These are phyloP conservation scores for Nitzschia inconspicua DNA, from an alignment of 108 stramenopile genomes.

Conservation along the genomic window DNA sequence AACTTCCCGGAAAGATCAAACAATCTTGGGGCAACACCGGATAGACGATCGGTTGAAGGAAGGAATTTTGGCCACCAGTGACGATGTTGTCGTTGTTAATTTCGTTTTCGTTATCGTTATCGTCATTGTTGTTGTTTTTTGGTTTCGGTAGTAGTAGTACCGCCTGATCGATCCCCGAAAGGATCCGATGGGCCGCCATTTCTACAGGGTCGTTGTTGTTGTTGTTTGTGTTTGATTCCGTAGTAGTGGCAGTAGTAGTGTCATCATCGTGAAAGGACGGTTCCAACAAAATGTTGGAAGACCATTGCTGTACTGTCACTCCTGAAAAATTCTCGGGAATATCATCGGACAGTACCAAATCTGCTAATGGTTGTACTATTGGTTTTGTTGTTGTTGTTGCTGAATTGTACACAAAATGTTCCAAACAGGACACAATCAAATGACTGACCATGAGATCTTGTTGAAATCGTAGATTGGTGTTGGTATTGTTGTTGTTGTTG, in stretches of 20 bases:
- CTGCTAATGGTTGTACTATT: neutral
- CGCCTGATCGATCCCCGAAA: constrained; percentile 43
- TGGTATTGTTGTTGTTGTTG: neutral
- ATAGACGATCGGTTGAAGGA: neutral
- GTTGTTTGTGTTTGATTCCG: neutral
- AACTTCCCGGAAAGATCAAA: constrained; percentile 86
- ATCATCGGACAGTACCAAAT: neutral
- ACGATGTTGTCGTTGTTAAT: neutral
- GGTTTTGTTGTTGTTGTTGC: neutral
- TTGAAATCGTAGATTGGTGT: constrained; percentile 13
- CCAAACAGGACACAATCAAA: constrained; percentile 19
- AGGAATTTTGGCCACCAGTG: neutral
- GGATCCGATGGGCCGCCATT: constrained; percentile 42
- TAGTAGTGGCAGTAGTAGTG: neutral
- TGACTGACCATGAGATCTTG: constrained; percentile 40
- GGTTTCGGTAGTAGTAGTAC: constrained; percentile 42
- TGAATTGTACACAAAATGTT: neutral
- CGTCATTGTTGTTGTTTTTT: neutral
- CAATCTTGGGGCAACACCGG: constrained; percentile 46
- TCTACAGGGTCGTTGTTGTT: constrained; percentile 10
- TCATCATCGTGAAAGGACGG: too few relatives aligned
- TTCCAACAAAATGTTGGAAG: neutral
- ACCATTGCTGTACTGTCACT: neutral
- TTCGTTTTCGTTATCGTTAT: too few relatives aligned
- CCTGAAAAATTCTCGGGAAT: neutral